phyloP scores from a whole-genome alignment of 257 asterid species.

The Osmanthus fragrans region DNA sequence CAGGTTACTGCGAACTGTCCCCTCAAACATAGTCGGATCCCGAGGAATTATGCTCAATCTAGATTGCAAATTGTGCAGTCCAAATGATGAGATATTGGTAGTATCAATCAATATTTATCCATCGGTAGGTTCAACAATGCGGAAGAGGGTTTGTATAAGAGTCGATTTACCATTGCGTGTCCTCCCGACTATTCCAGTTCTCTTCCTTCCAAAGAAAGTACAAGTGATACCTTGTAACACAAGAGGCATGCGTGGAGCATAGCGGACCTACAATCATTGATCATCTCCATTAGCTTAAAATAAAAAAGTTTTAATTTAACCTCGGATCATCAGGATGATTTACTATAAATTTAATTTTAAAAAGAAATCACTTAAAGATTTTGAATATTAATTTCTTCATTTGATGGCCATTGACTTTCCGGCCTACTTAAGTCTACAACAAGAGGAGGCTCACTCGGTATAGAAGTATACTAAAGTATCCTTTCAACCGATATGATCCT shows the following conservation, averaged over 20 bases:
- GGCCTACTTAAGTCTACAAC: conserved; percentile 68
- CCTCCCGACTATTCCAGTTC: conserved; percentile 89
- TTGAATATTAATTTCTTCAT: conserved; percentile 64
- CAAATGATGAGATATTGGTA: conserved; percentile 55
- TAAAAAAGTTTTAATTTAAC: conserved; percentile 50
- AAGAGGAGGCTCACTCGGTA: conserved; percentile 81
- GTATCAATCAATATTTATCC: conserved; percentile 77
- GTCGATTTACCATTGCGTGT: conserved; percentile 98
- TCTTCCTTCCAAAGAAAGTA: conserved; percentile 78
- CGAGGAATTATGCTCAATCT: conserved; percentile 92
- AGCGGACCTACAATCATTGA: conserved; percentile 59
- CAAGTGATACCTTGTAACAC: conserved; percentile 84
- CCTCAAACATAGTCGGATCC: conserved; percentile 99
- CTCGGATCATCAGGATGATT: not conserved
- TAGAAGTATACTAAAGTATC: conserved; percentile 67
- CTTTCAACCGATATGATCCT: conserved; percentile 89
- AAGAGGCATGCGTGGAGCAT: conserved; percentile 88
- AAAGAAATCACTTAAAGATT: conserved; percentile 66
- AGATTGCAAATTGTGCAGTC: conserved; percentile 80
- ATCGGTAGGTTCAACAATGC: conserved; percentile 75
- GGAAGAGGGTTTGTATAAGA: conserved; percentile 86
- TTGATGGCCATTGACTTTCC: conserved; percentile 57
- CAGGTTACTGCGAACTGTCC: conserved; percentile 71
- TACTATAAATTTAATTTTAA: not conserved
- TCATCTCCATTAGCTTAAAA: conserved; percentile 72